These are phyloP conservation scores for Eimeria maxima DNA, from an alignment of 169 alveolate genomes.

Conservation along the genomic window DNA sequence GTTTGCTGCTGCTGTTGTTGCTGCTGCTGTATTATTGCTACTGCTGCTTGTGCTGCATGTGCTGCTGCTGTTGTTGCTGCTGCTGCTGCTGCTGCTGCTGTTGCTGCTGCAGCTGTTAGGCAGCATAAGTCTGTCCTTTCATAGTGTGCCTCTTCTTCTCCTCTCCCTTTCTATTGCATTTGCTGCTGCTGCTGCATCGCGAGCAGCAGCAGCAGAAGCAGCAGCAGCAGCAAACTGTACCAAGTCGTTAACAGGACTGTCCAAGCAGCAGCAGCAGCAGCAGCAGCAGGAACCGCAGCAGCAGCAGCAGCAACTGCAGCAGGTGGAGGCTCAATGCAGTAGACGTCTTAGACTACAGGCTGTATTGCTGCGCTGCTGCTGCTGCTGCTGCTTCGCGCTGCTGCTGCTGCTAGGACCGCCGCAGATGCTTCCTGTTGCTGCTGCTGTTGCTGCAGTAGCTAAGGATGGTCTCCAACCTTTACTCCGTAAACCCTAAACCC, in stretches of 20 bases:
- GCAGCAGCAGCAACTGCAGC: conserved; percentile 31
- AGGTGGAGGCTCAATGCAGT: no score
- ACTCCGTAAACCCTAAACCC: conserved; percentile 41
- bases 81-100: conserved; percentile 4
- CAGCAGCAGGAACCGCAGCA: conserved; percentile 45
- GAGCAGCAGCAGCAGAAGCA: neutral
- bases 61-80: conserved; percentile 30
- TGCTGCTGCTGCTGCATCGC: neutral
- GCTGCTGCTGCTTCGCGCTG: conserved; percentile 5
- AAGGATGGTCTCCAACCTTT: neutral
- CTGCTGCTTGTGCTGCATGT: neutral
- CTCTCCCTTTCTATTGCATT: neutral
- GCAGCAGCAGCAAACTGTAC: neutral
- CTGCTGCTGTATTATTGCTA: neutral
- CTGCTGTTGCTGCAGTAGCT: neutral
- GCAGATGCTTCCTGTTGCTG: neutral
- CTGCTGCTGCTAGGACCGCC: conserved; percentile 2
- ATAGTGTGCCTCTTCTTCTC: neutral
- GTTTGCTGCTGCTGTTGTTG: conserved; percentile 7
- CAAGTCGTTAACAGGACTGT: no score
- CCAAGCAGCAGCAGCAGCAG: neutral
- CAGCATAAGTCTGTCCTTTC: neutral
- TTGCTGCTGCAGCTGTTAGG: conserved; percentile 26
- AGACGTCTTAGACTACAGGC: neutral
- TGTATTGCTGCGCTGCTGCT: neutral